Evolutionary conservation across 2,329 filamentous ascomycete genomes (phyloP), one percentile per base, ranked within the genome.

Genomic region (Calycina marina): DNA sequence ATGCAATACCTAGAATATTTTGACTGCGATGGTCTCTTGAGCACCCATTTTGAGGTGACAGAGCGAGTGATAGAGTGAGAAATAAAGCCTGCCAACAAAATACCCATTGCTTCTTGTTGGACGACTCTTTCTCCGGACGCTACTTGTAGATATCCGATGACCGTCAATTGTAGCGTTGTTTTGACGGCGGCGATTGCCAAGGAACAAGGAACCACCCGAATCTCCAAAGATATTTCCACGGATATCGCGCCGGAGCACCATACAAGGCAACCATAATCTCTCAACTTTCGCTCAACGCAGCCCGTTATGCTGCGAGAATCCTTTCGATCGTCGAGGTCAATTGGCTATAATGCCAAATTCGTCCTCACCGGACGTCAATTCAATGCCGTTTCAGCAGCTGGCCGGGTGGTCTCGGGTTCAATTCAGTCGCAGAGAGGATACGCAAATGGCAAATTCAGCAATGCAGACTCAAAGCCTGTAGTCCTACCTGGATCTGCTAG

Each of bases 281-380:
- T n/a, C 20, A 22, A 22, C 33, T 38, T 39, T 46, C 43, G 38
- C 39, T 41, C 44, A 39, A 45, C 44, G 53, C 56, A 63, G 61
- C 62, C 59, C 60, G 62, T 63, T 63, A 77, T 77, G 72, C 67
- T 77, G 68, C 72, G 72, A 63, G 70, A 69, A 57, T 75, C 72
- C 58, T 60, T 77, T 62, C 69, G 65, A 62, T 72, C 72, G 56
- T 67, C 67, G 53, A 70, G 63, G 63, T 61, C 64, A 50, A 58
- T 73, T 55, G 61, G 65, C 59, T 59, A 60, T 55, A 65, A 61
- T 59, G 61, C 68, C 51, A 49, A 60, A 54, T 60, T 60, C 55
- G 61, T 65, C 49, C 57, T 60, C 52, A 59, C 60, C 46, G 58
- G 59, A 55, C 67, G 63, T 55, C 70, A 73, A 72, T 74, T 69